Conservation (phyloP, 2,329 filamentous ascomycete genomes). For the Aspergillus sp. region DNA sequence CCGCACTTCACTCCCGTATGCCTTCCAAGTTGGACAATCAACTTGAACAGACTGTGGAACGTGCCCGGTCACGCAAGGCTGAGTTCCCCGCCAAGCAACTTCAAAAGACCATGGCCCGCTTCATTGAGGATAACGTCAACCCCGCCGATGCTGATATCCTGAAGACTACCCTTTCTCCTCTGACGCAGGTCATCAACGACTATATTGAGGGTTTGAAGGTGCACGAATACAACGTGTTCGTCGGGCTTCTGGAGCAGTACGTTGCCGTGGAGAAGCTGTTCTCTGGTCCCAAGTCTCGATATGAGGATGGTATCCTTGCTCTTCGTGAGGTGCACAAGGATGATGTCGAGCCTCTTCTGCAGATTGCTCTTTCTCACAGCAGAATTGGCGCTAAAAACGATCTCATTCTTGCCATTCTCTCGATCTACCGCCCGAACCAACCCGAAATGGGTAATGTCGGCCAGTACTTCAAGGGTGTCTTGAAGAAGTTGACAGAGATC, state of each 20-base stretch:
- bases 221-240: conserved; percentile 83
- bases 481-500: conserved; percentile 86
- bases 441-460: conserved; percentile 83
- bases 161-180: conserved; percentile 69
- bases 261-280: conserved; percentile 83
- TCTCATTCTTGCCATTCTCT: conserved; percentile 83
- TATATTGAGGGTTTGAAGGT: conserved; percentile 88
- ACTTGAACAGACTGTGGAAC: conserved; percentile 83
- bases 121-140: conserved; percentile 81
- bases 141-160: conserved; percentile 72
- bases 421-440: conserved; percentile 93
- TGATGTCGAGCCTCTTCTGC: conserved; percentile 78
- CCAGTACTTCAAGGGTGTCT: conserved; percentile 79
- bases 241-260: conserved; percentile 76
- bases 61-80: conserved; percentile 70
- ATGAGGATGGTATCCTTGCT: conserved; percentile 90
- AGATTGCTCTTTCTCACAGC: conserved; percentile 90
- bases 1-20: conserved; percentile 95
- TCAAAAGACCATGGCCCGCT: conserved; percentile 79
- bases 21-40: conserved; percentile 84
- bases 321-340: conserved; percentile 97
- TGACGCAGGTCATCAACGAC: conserved; percentile 73
- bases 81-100: conserved; percentile 94
- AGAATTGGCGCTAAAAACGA: conserved; percentile 92
- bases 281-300: conserved; percentile 77